Base-by-base conservation (phyloP, 352 stramenopile species). In the Globisporangium spiculum region DNA sequence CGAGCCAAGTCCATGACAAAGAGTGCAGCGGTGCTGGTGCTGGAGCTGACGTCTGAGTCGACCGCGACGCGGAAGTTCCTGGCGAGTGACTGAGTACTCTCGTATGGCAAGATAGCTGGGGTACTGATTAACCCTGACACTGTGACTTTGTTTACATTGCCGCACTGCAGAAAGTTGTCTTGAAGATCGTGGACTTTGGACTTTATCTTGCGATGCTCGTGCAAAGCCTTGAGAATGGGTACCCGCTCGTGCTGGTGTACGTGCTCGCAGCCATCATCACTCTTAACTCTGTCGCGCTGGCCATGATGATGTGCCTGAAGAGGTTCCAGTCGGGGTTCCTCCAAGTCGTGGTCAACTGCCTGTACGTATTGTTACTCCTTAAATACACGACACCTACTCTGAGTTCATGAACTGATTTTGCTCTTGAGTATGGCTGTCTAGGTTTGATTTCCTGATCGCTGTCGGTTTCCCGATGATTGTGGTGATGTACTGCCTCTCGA, bases 381-480 rank as follows among this genome's bases (percentile, higher is more conserved):
- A 44, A 1, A 8, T 18, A 44, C 14, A 4, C 10, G 8, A 14
- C 14, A 44, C 10, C 9, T 18, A 44, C 10, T 18, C 10, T 44
- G 12, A 4, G 4, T 44, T 16, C 36, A 16, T 18, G 36, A 44
- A 44, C 36, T 44, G 2, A 44, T 4, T 44, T 9, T 44, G 4
- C 36, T 14, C 10, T 44, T 44, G 10, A 44, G 3, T 18, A 18
- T 44, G 36, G 9, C 14, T 14, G 18, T 12, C 20, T 38, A 59
- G 54, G 5, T 60, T 60, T 16, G 54, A 38, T n/a, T 70, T 85
- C 1, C 60, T 80, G 8, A 61, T 81, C 20, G 63, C 67, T 1
- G 34, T 83, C 16, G 66, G 41, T 0, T 80, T 78, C 24, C 78
- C 78, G 2, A 68, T 80, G 8, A 2, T 74, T 9, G 60, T 74